phyloP scores from a whole-genome alignment of 2,329 filamentous ascomycete species.

The Cladophialophora carrionii region DNA sequence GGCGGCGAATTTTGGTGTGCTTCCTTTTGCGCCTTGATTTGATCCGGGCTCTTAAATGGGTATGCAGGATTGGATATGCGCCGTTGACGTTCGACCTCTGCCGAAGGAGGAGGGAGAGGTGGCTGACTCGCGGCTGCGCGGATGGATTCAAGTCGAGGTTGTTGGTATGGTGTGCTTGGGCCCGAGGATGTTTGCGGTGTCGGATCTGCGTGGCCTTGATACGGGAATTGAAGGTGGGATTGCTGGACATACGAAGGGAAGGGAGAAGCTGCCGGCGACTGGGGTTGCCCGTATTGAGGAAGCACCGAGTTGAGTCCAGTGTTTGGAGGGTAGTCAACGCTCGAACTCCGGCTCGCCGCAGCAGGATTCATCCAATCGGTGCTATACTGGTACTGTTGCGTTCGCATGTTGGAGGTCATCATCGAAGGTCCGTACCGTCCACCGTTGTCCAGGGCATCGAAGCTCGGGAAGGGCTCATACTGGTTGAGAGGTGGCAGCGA shows the following conservation, averaged over 20 bases:
- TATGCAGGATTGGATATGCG: conserved; percentile 39
- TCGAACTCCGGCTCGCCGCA: conserved; percentile 12
- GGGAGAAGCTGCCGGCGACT: conserved; percentile 11
- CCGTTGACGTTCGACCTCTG: conserved; percentile 36
- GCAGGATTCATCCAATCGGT: conserved; percentile 37
- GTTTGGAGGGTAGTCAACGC: conserved; percentile 20
- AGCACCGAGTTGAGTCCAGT: conserved; percentile 26
- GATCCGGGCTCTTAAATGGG: conserved; percentile 39
- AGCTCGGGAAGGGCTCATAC: conserved; percentile 29
- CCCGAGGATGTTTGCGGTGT: conserved; percentile 3
- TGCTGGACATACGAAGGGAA: conserved; percentile 33
- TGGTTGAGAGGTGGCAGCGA: conserved; percentile 33
- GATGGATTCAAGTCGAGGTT: conserved; percentile 32
- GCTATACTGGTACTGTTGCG: conserved; percentile 33
- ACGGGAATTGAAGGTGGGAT: conserved; percentile 31
- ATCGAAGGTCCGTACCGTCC: conserved; percentile 22
- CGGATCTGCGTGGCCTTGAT: conserved; percentile 16
- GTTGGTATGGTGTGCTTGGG: conserved; percentile 22
- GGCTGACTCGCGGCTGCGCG: conserved; percentile 34
- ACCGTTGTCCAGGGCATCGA: conserved; percentile 12
- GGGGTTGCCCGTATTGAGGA: conserved; percentile 20
- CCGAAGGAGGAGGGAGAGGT: conserved; percentile 36
- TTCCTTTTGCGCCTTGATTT: conserved; percentile 39
- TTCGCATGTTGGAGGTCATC: conserved; percentile 26
- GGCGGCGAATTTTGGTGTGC: conserved; percentile 37